Percentiles rank a stretch among this genome's conserved stretches.
Conservation (phyloP, 345 rosid genomes). For the Citrus mangshanensis region DNA sequence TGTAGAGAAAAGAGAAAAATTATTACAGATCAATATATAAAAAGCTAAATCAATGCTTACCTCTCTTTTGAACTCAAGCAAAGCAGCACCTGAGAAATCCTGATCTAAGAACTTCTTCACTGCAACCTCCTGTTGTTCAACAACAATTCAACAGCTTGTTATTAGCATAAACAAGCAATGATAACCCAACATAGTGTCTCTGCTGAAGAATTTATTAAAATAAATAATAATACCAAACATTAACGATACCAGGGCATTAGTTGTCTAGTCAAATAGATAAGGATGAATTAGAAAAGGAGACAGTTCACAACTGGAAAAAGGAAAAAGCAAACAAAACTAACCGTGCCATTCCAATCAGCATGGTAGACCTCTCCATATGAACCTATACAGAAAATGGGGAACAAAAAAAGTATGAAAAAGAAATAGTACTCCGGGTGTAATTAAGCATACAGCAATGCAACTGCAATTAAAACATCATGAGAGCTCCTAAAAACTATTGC, state of each 20-base stretch:
- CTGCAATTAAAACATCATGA: slow-evolving; percentile 6
- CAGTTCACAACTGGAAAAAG: background rate
- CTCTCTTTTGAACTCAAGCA: slow-evolving; percentile 95
- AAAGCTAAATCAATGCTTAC: slow-evolving; percentile 50
- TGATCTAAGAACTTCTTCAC: slow-evolving; percentile 99
- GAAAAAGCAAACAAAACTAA: slow-evolving; percentile 36
- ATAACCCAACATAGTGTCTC: slow-evolving; percentile 2
- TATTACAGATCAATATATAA: slow-evolving; percentile 3
- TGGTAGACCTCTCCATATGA: slow-evolving; percentile 98
- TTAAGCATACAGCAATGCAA: background rate
- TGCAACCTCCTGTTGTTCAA: slow-evolving; percentile 83
- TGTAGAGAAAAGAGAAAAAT: background rate
- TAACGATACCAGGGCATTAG: background rate
- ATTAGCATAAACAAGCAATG: background rate
- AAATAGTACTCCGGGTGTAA: slow-evolving; percentile 6
- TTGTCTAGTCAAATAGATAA: background rate
- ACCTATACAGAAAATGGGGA: slow-evolving; percentile 46
- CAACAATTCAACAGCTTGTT: slow-evolving; percentile 29
- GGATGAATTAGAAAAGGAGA: background rate
- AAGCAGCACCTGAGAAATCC: slow-evolving; percentile 97
- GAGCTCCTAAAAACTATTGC: background rate
- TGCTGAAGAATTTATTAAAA: background rate
- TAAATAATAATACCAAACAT: background rate
- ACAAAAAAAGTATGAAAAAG: slow-evolving; percentile 16
- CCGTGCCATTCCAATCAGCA: slow-evolving; percentile 99